These are phyloP conservation scores for Aphanocladium album DNA, from an alignment of 2,329 filamentous ascomycete genomes.

Conservation along the genomic window DNA sequence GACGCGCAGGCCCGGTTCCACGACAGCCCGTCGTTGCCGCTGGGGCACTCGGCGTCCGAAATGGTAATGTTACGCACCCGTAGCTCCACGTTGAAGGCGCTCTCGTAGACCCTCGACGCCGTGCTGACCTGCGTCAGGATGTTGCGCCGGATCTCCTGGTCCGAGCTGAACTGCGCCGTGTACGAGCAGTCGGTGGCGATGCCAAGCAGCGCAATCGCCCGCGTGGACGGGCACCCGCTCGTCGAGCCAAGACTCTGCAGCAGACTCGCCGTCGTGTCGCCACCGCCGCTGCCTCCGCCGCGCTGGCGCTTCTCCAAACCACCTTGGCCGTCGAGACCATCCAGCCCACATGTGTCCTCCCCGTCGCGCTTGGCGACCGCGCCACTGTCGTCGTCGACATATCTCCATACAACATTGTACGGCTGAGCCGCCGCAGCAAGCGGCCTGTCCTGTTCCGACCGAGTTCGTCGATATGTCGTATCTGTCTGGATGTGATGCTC, in stretches of 20 bases:
- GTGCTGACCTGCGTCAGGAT: constrained; percentile 76
- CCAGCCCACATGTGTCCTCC: not conserved
- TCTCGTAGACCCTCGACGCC: constrained; percentile 79
- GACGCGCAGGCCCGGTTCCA: constrained; percentile 73
- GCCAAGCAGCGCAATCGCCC: constrained; percentile 84
- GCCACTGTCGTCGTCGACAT: not conserved
- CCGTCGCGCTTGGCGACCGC: not conserved
- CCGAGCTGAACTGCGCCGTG: constrained; percentile 59
- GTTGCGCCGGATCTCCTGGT: constrained; percentile 58
- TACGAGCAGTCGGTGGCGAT: constrained; percentile 86
- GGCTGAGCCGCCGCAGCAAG: not conserved
- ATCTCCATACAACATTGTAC: constrained; percentile 13
- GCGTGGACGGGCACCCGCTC: constrained; percentile 69
- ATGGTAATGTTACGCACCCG: constrained; percentile 76
- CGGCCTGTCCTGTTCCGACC: not conserved
- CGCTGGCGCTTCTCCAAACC: not conserved
- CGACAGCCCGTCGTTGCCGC: constrained; percentile 47
- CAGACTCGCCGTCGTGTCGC: constrained; percentile 6
- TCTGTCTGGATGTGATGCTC: constrained; percentile 17
- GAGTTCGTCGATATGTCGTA: constrained; percentile 3
- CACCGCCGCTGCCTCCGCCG: not conserved
- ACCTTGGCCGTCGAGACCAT: not conserved
- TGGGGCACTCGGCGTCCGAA: constrained; percentile 63
- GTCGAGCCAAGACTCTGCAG: constrained; percentile 60
- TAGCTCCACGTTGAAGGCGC: constrained; percentile 81